Conservation (phyloP, 495 filamentous ascomycete genomes). For the Penicillium nucicola region DNA sequence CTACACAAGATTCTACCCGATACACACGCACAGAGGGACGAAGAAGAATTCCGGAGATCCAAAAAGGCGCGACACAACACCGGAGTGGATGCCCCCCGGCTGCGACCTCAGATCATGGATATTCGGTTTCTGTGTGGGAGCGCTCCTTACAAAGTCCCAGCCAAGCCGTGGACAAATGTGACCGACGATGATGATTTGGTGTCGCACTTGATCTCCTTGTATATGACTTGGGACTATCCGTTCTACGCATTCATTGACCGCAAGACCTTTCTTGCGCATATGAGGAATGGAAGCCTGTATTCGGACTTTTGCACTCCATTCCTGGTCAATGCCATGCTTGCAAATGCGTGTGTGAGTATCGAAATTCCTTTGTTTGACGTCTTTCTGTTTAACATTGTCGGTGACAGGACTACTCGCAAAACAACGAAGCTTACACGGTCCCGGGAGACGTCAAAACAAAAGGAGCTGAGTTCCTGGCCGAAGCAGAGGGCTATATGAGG, state of each 20-base stretch:
- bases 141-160: constrained; percentile 22
- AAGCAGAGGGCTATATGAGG: constrained; percentile 25
- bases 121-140: constrained; percentile 17
- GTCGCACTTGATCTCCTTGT: constrained; percentile 36
- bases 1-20: constrained; percentile 1
- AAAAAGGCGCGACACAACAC: not conserved
- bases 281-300: constrained; percentile 21
- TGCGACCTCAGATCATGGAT: constrained; percentile 18
- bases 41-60: not conserved
- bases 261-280: constrained; percentile 35
- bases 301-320: constrained; percentile 41
- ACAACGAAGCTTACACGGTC: constrained; percentile 24
- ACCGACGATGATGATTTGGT: constrained; percentile 40
- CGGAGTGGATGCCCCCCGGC: constrained; percentile 2
- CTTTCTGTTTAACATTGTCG: not conserved
- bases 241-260: constrained; percentile 38
- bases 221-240: constrained; percentile 42
- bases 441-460: constrained; percentile 29
- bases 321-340: constrained; percentile 46
- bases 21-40: not conserved
- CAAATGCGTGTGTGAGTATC: constrained; percentile 29
- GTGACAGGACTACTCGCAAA: constrained; percentile 27
- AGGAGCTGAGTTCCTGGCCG: constrained; percentile 27
- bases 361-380: not conserved
- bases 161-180: constrained; percentile 38